Evolutionary conservation across 2,329 filamentous ascomycete species (phyloP).

Genomic region (Arthrobotrys sphaeroides): DNA sequence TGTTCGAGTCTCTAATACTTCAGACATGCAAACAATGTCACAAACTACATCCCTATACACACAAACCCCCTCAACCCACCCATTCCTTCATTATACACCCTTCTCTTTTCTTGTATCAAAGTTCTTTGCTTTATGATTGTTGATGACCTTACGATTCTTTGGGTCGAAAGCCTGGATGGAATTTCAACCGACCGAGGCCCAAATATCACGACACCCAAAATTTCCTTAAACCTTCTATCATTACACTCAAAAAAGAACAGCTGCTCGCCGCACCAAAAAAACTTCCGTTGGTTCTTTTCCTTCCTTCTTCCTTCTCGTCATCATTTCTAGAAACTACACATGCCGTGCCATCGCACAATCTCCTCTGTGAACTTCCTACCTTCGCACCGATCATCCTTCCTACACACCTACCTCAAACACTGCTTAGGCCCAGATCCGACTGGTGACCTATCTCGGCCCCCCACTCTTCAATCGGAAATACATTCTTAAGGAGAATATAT

Average conservation of each 20-base stretch:
- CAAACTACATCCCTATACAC: not conserved
- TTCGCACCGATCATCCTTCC: not conserved
- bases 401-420: not conserved
- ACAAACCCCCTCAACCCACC: not conserved
- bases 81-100: constrained; percentile 11
- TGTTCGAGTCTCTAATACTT: constrained; percentile 20
- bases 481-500: constrained; percentile 30
- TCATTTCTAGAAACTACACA: constrained; percentile 24
- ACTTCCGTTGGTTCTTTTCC: constrained; percentile 26
- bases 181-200: constrained; percentile 21
- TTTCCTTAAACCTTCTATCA: constrained; percentile 22
- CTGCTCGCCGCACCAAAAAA: constrained; percentile 53
- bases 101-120: constrained; percentile 51
- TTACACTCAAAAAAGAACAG: constrained; percentile 53
- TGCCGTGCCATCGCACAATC: constrained; percentile 48
- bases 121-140: constrained; percentile 49
- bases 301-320: not conserved
- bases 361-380: constrained; percentile 35
- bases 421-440: not conserved
- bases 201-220: constrained; percentile 49
- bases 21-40: not conserved
- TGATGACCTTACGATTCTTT: constrained; percentile 52
- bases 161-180: constrained; percentile 3
- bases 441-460: not conserved
- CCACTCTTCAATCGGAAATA: constrained; percentile 24